Evolutionary conservation across 495 filamentous ascomycete genomes (phyloP).

Genomic region (Lepidopterella palustris): DNA sequence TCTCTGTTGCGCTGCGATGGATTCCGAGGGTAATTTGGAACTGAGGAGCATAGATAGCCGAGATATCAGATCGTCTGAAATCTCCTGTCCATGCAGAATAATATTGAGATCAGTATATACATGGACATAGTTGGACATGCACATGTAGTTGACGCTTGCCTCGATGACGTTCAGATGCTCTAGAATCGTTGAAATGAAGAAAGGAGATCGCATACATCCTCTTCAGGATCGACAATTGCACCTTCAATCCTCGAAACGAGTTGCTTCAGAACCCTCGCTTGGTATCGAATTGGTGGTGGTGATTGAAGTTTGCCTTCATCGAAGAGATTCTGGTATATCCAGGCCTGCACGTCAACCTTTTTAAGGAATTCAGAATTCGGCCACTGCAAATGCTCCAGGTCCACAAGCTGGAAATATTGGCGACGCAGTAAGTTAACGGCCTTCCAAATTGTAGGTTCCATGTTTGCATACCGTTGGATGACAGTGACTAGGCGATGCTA

Average conservation of each 20-base stretch:
- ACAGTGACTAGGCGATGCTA: neutral
- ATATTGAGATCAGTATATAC: constrained; percentile 25
- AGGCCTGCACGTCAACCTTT: constrained; percentile 49
- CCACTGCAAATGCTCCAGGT: constrained; percentile 50
- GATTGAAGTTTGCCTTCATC: constrained; percentile 43
- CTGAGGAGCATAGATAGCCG: constrained; percentile 54
- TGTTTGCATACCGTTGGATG: constrained; percentile 4
- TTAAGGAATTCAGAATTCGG: constrained; percentile 49
- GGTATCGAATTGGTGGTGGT: constrained; percentile 60
- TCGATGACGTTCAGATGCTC: neutral
- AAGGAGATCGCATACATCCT: constrained; percentile 61
- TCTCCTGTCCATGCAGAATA: constrained; percentile 49
- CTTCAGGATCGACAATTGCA: constrained; percentile 65
- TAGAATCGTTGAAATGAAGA: constrained; percentile 5
- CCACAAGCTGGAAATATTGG: constrained; percentile 63
- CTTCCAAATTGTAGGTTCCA: constrained; percentile 12
- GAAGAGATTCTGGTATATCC: constrained; percentile 60
- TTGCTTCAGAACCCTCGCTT: constrained; percentile 63
- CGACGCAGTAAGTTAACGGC: constrained; percentile 44
- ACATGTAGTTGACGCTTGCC: neutral
- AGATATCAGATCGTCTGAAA: constrained; percentile 65
- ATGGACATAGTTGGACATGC: neutral
- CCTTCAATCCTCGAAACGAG: constrained; percentile 59
- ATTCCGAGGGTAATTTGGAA: constrained; percentile 52
- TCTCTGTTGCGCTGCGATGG: constrained; percentile 62